These are phyloP conservation scores for Cordyceps javanica DNA, from an alignment of 2,329 filamentous ascomycete species.

Conservation along the genomic window DNA sequence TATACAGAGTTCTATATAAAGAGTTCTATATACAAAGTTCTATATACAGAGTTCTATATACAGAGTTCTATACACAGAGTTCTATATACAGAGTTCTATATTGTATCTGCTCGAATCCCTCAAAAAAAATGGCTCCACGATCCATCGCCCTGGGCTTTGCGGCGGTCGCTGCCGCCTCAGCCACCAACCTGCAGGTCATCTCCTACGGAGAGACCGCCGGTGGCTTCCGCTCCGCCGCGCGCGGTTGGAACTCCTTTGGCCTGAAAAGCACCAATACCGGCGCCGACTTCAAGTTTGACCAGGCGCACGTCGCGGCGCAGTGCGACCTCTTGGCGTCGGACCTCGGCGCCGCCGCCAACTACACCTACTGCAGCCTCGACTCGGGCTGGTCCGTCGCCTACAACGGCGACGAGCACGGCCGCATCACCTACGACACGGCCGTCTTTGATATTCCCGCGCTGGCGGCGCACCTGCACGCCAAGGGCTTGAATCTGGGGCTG, in stretches of 20 bases:
- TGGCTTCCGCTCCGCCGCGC: slow-evolving; percentile 14
- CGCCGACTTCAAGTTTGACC: slow-evolving; percentile 15
- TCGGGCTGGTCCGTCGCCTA: slow-evolving; percentile 19
- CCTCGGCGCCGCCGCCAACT: slow-evolving; percentile 5
- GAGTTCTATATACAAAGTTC: too few relatives aligned
- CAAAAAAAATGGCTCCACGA: background rate
- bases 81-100: background rate
- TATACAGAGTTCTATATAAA: too few relatives aligned
- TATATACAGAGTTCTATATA: too few relatives aligned
- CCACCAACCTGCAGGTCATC: slow-evolving; percentile 14
- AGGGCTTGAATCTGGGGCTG: slow-evolving; percentile 16
- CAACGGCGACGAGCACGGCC: slow-evolving; percentile 17
- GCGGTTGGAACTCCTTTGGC: slow-evolving; percentile 19
- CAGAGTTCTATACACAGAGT: background rate
- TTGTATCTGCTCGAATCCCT: too few relatives aligned
- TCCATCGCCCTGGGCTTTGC: slow-evolving; percentile 9
- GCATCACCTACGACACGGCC: slow-evolving; percentile 16
- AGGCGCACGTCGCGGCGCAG: slow-evolving; percentile 16
- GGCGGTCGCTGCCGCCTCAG: background rate
- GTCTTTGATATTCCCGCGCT: slow-evolving; percentile 16
- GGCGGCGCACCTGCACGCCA: slow-evolving; percentile 16
- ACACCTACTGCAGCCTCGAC: slow-evolving; percentile 18
- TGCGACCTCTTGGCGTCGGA: slow-evolving; percentile 14
- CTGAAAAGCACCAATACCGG: slow-evolving; percentile 15
- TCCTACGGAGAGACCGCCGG: slow-evolving; percentile 15